Evolutionary conservation across 164 flowering plant species (phyloP).

Genomic region (Vitis amurensis): DNA sequence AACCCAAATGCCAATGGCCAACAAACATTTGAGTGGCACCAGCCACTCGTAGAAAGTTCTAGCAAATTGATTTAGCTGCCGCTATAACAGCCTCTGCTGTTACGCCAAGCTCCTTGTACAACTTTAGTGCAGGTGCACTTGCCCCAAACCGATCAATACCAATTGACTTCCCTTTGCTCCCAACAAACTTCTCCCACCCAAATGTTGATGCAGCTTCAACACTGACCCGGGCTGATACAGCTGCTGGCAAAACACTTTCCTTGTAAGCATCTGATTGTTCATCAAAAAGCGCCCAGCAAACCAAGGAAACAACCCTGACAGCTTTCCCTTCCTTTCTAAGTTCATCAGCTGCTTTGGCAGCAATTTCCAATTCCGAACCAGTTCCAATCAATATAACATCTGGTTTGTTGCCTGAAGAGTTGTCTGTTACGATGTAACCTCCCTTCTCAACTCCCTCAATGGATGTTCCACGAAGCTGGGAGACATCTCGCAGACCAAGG

Average conservation of each 20-base stretch:
- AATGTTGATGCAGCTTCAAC: conserved; percentile 95
- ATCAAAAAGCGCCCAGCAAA: conserved; percentile 88
- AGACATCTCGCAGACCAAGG: conserved; percentile 89
- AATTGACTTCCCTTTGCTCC: conserved; percentile 76
- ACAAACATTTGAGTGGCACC: conserved; percentile 5
- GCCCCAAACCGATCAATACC: conserved; percentile 94
- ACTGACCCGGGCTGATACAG: conserved; percentile 84
- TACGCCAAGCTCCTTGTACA: conserved; percentile 91
- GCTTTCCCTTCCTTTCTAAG: conserved; percentile 88
- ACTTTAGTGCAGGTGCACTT: conserved; percentile 88
- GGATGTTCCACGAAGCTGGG: conserved; percentile 81
- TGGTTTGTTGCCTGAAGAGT: conserved; percentile 81
- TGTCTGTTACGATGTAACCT: conserved; percentile 83
- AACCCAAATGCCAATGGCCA: conserved; percentile 12
- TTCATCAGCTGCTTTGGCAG: conserved; percentile 78
- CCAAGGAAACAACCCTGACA: conserved; percentile 85
- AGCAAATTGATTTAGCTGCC: conserved; percentile 69
- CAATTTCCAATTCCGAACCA: conserved; percentile 95
- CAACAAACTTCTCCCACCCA: conserved; percentile 86
- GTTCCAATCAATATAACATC: conserved; percentile 91
- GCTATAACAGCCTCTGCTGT: conserved; percentile 85
- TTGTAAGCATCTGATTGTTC: conserved; percentile 88
- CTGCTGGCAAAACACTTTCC: conserved; percentile 86
- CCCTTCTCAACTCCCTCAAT: conserved; percentile 91
- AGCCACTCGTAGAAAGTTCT: conserved; percentile 13